Percentiles rank a stretch among this genome's conserved stretches.
These are phyloP conservation scores for Limnomonas spitsbergensis DNA, from an alignment of 139 green algal species.

Conservation along the genomic window DNA sequence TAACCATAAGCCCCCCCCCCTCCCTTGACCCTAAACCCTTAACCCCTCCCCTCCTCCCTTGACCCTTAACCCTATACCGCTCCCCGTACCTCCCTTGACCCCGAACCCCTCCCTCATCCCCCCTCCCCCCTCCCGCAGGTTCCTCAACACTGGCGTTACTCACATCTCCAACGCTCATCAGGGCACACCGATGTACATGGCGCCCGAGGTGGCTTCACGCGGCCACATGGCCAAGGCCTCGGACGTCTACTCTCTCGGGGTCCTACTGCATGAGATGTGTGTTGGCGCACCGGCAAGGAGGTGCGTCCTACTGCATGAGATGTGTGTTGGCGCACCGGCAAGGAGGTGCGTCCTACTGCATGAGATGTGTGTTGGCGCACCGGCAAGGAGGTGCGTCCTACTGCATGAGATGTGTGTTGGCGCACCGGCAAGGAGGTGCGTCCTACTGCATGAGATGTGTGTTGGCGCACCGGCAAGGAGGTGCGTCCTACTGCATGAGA, in stretches of 20 bases:
- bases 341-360: too few relatives aligned
- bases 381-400: too few relatives aligned
- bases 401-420: too few relatives aligned
- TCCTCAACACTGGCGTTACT: background rate
- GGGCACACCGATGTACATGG: conserved; percentile 24
- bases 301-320: too few relatives aligned
- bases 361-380: too few relatives aligned
- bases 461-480: too few relatives aligned
- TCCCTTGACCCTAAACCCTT: background rate
- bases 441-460: too few relatives aligned
- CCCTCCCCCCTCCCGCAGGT: background rate
- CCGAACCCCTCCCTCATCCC: background rate
- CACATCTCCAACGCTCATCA: conserved; percentile 32
- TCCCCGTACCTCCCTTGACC: background rate
- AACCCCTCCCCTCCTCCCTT: background rate
- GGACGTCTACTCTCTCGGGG: conserved; percentile 9
- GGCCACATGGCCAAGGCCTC: conserved; percentile 7
- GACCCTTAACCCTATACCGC: background rate
- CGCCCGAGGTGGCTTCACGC: background rate
- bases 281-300: too few relatives aligned
- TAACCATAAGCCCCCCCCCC: too few relatives aligned
- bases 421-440: too few relatives aligned
- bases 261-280: conserved; percentile 18
- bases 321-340: too few relatives aligned
- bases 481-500: too few relatives aligned